A percentile compares a stretch with the other conserved stretches of the same genome.
Conservation (phyloP, 2,329 filamentous ascomycete species). For the Eutypella sp. region DNA sequence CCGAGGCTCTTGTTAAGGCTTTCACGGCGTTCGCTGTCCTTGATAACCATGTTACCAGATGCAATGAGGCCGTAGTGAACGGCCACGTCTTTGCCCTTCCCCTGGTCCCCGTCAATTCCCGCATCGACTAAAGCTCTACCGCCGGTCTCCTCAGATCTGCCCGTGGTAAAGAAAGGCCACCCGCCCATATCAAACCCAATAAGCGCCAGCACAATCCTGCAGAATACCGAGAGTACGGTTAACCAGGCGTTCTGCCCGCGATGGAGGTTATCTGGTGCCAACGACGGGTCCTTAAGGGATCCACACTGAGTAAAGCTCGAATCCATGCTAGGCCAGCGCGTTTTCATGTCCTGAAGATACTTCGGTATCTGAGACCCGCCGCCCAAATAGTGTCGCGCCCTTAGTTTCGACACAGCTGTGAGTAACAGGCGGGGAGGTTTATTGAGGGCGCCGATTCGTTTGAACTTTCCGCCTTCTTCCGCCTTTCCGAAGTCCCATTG, state of each 20-base stretch:
- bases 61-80: slow-evolving; percentile 22
- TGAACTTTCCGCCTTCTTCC: slow-evolving; percentile 7
- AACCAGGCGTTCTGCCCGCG: too few species aligned
- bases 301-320: slow-evolving; percentile 12
- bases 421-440: slow-evolving; percentile 16
- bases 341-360: slow-evolving; percentile 12
- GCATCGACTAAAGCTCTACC: slow-evolving; percentile 14
- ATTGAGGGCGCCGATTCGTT: slow-evolving; percentile 12
- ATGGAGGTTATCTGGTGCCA: slow-evolving; percentile 6
- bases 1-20: slow-evolving; percentile 6
- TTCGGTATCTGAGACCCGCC: slow-evolving; percentile 13
- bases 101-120: slow-evolving; percentile 4
- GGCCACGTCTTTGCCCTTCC: slow-evolving; percentile 12
- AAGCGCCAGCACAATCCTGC: too few species aligned
- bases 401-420: slow-evolving; percentile 11
- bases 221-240: too few species aligned
- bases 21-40: slow-evolving; percentile 16
- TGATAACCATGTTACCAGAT: slow-evolving; percentile 21
- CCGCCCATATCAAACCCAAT: neutral
- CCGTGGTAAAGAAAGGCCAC: neutral
- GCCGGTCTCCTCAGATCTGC: slow-evolving; percentile 5
- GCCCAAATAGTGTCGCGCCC: slow-evolving; percentile 6
- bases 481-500: slow-evolving; percentile 21
- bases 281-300: slow-evolving; percentile 12
- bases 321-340: slow-evolving; percentile 10